Conservation (phyloP, 2,329 filamentous ascomycete genomes). For the Talaromyces sp. region DNA sequence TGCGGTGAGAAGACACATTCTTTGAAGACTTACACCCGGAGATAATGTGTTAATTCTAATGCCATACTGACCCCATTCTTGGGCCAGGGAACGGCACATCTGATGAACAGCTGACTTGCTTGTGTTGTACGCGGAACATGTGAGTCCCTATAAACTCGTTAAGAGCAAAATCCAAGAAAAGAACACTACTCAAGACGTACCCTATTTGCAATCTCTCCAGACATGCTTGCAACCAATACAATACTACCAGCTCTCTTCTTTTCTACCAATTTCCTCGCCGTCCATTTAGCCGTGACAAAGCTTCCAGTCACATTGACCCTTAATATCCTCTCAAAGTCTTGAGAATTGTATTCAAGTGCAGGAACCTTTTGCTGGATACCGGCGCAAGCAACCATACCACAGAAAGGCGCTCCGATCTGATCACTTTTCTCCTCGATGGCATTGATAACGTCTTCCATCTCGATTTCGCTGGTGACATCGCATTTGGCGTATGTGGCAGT, state of each 20-base stretch:
- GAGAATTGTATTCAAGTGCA: slow-evolving; percentile 69
- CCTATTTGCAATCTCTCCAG: slow-evolving; percentile 56
- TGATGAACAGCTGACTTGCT: slow-evolving; percentile 48
- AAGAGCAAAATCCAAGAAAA: neutral
- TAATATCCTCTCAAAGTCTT: slow-evolving; percentile 61
- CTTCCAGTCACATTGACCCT: slow-evolving; percentile 59
- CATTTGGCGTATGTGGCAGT: slow-evolving; percentile 43
- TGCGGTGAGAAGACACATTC: neutral
- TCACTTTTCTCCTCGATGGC: slow-evolving; percentile 30
- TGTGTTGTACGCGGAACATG: slow-evolving; percentile 48
- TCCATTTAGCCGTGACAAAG: slow-evolving; percentile 61
- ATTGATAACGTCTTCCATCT: slow-evolving; percentile 36
- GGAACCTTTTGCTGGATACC: slow-evolving; percentile 75
- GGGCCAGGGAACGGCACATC: slow-evolving; percentile 45
- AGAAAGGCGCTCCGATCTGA: slow-evolving; percentile 19
- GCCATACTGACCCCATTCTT: slow-evolving; percentile 47
- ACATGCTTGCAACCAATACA: slow-evolving; percentile 61
- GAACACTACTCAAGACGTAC: slow-evolving; percentile 26
- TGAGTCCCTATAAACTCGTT: slow-evolving; percentile 39
- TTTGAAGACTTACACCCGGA: slow-evolving; percentile 52
- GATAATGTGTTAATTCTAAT: slow-evolving; percentile 74
- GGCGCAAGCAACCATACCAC: slow-evolving; percentile 68
- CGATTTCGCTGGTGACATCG: slow-evolving; percentile 48
- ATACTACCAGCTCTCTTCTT: slow-evolving; percentile 59
- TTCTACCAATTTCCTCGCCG: slow-evolving; percentile 60